These are phyloP conservation scores for Capsicum chinense DNA, from an alignment of 257 asterid species.

Conservation along the genomic window DNA sequence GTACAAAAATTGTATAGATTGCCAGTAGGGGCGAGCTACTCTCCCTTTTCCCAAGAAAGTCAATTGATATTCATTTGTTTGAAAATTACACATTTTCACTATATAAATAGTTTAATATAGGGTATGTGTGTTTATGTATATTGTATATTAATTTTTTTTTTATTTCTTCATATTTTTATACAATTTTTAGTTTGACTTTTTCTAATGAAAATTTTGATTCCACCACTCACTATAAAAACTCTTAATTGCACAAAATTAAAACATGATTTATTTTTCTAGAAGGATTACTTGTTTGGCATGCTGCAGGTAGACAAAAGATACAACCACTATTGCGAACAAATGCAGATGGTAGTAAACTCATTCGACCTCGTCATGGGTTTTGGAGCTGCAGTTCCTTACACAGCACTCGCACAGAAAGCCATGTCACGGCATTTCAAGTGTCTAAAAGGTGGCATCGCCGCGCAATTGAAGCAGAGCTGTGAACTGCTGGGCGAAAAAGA, in stretches of 20 bases:
- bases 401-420: conserved; percentile 82
- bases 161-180: background rate
- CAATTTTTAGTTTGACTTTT: no score
- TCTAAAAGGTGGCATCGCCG: conserved; percentile 76
- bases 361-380: conserved; percentile 94
- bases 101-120: background rate
- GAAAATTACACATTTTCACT: background rate
- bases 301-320: conserved; percentile 91
- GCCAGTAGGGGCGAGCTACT: no score
- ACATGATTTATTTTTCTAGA: no score
- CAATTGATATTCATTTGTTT: background rate
- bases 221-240: no score
- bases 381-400: conserved; percentile 92
- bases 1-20: background rate
- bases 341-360: conserved; percentile 97
- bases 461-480: conserved; percentile 73
- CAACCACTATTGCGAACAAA: conserved; percentile 92
- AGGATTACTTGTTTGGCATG: background rate
- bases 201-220: background rate
- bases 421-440: conserved; percentile 97
- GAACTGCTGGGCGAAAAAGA: conserved; percentile 83
- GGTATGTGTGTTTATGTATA: no score
- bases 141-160: background rate
- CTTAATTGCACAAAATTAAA: no score
- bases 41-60: no score